Conservation (phyloP, 2,329 filamentous ascomycete genomes). For the Pseudogymnoascus sp. region DNA sequence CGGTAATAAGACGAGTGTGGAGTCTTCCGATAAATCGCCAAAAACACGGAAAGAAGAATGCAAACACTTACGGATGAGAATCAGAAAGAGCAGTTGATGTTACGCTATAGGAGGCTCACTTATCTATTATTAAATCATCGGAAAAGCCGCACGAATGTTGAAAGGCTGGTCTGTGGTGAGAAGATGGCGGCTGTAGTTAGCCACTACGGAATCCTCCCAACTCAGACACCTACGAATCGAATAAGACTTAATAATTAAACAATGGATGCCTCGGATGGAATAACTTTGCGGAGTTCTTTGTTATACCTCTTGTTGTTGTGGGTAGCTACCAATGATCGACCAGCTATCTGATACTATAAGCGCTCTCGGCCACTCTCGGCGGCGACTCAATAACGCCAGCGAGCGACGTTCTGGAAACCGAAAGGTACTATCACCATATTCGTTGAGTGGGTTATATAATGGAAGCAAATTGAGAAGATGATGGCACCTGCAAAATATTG, state of each 20-base stretch:
- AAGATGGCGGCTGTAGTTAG: not conserved
- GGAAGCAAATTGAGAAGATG: not conserved
- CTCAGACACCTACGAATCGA: not conserved
- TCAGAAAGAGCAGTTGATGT: not conserved
- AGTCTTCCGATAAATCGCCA: not conserved
- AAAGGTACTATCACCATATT: not conserved
- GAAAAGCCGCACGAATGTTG: not conserved
- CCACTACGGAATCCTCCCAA: not conserved
- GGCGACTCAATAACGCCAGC: not conserved
- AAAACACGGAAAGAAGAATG: not conserved
- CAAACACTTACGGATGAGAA: not conserved
- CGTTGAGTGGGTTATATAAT: not conserved
- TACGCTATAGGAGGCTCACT: not conserved
- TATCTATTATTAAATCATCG: not conserved
- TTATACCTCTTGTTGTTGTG: not conserved
- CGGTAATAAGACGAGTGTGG: not conserved
- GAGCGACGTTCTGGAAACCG: not conserved
- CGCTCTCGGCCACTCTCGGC: not conserved
- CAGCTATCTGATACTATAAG: not conserved
- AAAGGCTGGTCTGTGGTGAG: not conserved
- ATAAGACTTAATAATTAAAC: not conserved
- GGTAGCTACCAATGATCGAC: not conserved
- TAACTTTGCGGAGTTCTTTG: not conserved
- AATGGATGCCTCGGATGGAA: not conserved
- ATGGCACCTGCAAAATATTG: not conserved